Conservation (phyloP, 768 basidiomycete genomes). For the button mushroom (Agaricus bisporus) region DNA sequence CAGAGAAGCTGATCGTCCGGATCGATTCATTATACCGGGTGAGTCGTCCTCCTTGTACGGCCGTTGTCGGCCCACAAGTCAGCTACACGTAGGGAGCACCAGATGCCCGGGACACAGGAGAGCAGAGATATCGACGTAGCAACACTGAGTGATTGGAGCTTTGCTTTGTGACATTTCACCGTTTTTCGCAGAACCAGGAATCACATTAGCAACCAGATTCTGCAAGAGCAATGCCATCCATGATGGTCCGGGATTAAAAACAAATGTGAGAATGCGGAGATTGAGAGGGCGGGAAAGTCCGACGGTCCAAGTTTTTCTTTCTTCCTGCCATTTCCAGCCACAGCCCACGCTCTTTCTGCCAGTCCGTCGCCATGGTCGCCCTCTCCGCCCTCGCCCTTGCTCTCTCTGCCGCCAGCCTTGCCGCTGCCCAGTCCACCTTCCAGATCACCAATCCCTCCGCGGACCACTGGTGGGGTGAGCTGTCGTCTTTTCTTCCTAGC, state of each 20-base stretch:
- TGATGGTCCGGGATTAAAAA: background rate
- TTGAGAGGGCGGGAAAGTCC: background rate
- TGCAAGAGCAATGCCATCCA: too few relatives aligned
- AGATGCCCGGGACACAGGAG: background rate
- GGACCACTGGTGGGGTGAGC: constrained; percentile 59
- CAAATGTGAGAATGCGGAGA: background rate
- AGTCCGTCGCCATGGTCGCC: constrained; percentile 1
- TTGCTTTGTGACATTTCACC: constrained; percentile 2
- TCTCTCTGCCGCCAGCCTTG: constrained; percentile 26
- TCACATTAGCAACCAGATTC: background rate
- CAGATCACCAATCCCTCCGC: constrained; percentile 39
- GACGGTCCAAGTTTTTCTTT: background rate
- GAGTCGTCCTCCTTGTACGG: background rate
- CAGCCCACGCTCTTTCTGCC: background rate
- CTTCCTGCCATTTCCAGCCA: background rate
- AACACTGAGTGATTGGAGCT: too few relatives aligned
- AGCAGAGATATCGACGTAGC: background rate
- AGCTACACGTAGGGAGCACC: background rate
- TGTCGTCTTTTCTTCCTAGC: background rate
- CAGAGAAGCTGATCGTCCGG: constrained; percentile 5
- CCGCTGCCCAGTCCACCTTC: constrained; percentile 30
- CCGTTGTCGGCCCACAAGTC: background rate
- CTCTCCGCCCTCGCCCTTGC: constrained; percentile 9
- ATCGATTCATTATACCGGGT: background rate
- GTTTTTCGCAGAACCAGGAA: background rate